These are phyloP conservation scores for Paraphaeosphaeria sporulosa DNA, from an alignment of 2,329 filamentous ascomycete genomes.

Conservation along the genomic window DNA sequence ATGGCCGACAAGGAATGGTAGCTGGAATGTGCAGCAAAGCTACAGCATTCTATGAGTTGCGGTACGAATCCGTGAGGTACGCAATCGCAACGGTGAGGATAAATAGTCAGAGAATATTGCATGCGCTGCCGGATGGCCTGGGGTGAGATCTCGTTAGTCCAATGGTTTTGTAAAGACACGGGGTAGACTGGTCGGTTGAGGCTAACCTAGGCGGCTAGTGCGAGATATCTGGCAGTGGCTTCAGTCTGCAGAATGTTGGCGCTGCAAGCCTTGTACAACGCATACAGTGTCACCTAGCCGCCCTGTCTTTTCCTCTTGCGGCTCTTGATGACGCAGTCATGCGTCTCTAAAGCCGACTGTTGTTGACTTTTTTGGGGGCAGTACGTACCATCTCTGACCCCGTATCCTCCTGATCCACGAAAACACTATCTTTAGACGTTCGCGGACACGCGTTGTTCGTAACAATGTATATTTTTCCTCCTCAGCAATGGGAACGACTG, in stretches of 20 bases:
- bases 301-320: background rate
- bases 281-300: background rate
- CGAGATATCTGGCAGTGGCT: background rate
- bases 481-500: constrained; percentile 78
- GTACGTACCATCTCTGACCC: constrained; percentile 71
- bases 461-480: constrained; percentile 81
- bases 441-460: constrained; percentile 75
- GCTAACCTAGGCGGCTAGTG: background rate
- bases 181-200: constrained; percentile 5
- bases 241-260: constrained; percentile 11
- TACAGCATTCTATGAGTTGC: background rate
- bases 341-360: constrained; percentile 9
- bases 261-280: constrained; percentile 4
- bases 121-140: constrained; percentile 43
- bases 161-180: constrained; percentile 1
- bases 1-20: constrained; percentile 2
- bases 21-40: background rate
- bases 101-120: constrained; percentile 47
- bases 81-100: constrained; percentile 28
- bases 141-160: constrained; percentile 18
- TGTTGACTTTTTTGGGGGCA: constrained; percentile 7
- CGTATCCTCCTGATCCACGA: constrained; percentile 79
- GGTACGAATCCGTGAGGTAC: constrained; percentile 14
- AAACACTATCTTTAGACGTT: constrained; percentile 83
- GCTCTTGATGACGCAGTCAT: constrained; percentile 9